Evolutionary conservation across 306 rosid genomes (phyloP), one percentile per base, ranked within the genome.

Genomic region (Leucaena leucocephala): DNA sequence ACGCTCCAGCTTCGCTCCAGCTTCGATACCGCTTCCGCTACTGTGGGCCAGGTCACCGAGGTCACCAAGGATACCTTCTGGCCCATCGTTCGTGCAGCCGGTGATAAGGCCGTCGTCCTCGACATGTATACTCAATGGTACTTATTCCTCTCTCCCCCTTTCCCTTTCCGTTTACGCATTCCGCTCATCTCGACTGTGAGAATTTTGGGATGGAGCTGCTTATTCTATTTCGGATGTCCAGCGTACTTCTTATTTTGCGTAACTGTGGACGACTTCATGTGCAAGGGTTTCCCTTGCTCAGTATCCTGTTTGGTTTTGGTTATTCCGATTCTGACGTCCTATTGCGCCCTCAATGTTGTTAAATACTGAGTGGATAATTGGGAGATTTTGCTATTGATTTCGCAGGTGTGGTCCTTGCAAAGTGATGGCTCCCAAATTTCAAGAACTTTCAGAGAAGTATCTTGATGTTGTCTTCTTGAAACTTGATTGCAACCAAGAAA

Each of bases 41-140:
- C 90, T 0, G 94, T 77, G 7, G 99, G 99, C 4, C 83, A 91
- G 85, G 98, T 95, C 63, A 95, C 98, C 4, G 96, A 89, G 86
- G 98, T 95, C 9, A 83, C 89, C 83, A 92, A 95, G 84, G 98
- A 95, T 43, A 95, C 94, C 34, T 95, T 95, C 90, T 93, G 99
- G 99, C 98, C 99, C 12, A 91, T 95, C 42, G 99, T 93, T 80
- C 89, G 91, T 59, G 96, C 94, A 67, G 98, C 99, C 78, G 98
- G 88, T 34, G 97, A 89, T 36, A 93, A 93, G 87, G 40, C 99
- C 76, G 91, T 95, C 77, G 99, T 93, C 73, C 96, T 95, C 72
- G 99, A 95, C 80, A 95, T 95, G 99, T 95, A 87, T 90, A 95
- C 99, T 43, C 98, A 95, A 84, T 95, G 99, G 99, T 95, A 17